A percentile compares a stretch with the other conserved stretches of the same genome.
Conservation (phyloP, 129 eudicot genomes). For the Silybum marianum region DNA sequence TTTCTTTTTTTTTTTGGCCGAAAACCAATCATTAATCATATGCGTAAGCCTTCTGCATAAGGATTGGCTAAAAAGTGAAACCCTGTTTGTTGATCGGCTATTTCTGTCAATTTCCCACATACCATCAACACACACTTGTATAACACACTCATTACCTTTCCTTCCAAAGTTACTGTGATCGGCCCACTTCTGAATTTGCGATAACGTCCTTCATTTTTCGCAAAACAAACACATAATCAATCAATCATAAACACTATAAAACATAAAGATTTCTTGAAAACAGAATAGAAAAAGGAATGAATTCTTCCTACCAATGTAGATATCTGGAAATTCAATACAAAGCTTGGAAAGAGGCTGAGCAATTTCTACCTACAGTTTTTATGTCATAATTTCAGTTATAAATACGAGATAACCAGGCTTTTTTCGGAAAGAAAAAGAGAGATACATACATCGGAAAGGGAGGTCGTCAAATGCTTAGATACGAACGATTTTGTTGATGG, state of each 20-base stretch:
- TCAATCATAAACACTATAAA: neutral
- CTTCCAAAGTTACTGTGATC: constrained; percentile 45
- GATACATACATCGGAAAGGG: constrained; percentile 56
- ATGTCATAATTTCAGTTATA: neutral
- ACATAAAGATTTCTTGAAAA: neutral
- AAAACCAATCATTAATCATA: too few species aligned
- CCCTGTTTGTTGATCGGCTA: too few species aligned
- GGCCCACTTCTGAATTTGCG: constrained; percentile 61
- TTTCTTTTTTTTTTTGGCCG: too few species aligned
- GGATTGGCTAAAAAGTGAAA: too few species aligned
- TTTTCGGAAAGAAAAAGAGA: neutral
- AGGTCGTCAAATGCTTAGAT: constrained; percentile 46
- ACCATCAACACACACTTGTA: neutral
- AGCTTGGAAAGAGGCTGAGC: constrained; percentile 68
- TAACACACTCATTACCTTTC: constrained; percentile 49
- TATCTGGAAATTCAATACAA: constrained; percentile 58
- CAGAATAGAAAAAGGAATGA: neutral
- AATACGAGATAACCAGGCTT: neutral
- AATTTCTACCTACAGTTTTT: constrained; percentile 48
- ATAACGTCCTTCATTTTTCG: constrained; percentile 43
- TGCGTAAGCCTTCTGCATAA: too few species aligned
- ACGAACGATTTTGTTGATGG: constrained; percentile 37
- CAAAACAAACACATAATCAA: neutral
- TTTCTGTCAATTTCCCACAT: too few species aligned
- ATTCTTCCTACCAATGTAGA: constrained; percentile 50